Base-by-base conservation (phyloP, 2,329 filamentous ascomycete species). In the Alternaria hordeiaustralica region DNA sequence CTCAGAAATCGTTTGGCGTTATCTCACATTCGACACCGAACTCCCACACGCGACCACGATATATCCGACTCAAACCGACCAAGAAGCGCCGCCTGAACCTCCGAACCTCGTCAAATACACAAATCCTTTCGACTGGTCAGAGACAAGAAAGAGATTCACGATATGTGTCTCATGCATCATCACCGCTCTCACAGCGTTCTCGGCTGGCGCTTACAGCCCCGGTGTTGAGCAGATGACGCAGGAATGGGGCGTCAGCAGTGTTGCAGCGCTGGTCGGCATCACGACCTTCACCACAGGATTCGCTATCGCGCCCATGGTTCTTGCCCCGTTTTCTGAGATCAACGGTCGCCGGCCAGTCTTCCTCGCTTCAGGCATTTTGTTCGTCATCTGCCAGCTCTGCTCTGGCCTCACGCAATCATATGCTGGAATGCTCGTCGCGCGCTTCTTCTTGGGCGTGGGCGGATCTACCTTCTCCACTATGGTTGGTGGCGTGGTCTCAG, bases 401-500 rank as follows among this genome's bases (percentile, higher is more conserved):
- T 94, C 92, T 75, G 92, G 91, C 5, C 83, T 92, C 0, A 92
- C 93, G 6, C 83, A 85, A 0, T 87, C 87, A 3, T 88, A 92
- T 66, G 87, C 87, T 0, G 93, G 91, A 3, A 91, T 97, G 86
- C 78, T 97, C 0, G 80, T 94, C 3, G 87, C 89, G 0, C 87
- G 94, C 1, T 92, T 97, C 75, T 85, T 96, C 50, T 87, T 89
- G 10, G 94, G 94, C 2, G 88, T 89, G n/a, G 92, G 92, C 7
- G 90, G 88, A 6, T 93, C 90, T 53, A 89, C 87, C 0, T 97
- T 96, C 75, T 93, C 91, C 47, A 96, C 93, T 21, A 94, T 97
- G 86, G 91, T 97, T 0, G 94, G 94, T n/a, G 94, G 94, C 4
- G 92, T 97, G 5, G 90, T 97, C 44, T 91, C 91, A 55, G 94